These are phyloP conservation scores for Physcomitrium patens DNA, from an alignment of 225 moss, liverwort and hornwort species.

Conservation along the genomic window DNA sequence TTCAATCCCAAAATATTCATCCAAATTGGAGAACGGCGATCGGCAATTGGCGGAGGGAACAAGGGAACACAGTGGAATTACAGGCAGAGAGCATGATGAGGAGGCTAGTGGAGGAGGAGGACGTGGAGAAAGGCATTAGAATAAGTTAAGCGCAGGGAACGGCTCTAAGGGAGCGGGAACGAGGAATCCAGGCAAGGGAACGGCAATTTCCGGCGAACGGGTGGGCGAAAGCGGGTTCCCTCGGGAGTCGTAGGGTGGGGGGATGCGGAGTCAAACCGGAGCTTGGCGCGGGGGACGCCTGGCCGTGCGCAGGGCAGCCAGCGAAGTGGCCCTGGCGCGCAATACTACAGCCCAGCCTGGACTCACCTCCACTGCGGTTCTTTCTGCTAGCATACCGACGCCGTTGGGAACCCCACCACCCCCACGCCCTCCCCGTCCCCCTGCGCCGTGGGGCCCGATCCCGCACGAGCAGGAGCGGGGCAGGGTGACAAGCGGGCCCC, in stretches of 20 bases:
- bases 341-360: slow-evolving; percentile 4
- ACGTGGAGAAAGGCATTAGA: not conserved
- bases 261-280: slow-evolving; percentile 25
- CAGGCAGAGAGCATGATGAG: too few relatives aligned
- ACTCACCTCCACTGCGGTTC: not conserved
- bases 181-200: not conserved
- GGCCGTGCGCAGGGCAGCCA: slow-evolving; percentile 28
- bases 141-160: too few relatives aligned
- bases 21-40: too few relatives aligned
- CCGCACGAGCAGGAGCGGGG: slow-evolving; percentile 27
- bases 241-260: not conserved
- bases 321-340: slow-evolving; percentile 6
- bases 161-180: not conserved
- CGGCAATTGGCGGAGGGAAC: too few relatives aligned
- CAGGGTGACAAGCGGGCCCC: slow-evolving; percentile 16
- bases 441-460: not conserved
- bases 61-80: too few relatives aligned
- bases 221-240: not conserved
- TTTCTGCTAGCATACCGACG: slow-evolving; percentile 22
- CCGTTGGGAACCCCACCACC: slow-evolving; percentile 3
- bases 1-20: too few relatives aligned
- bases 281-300: slow-evolving; percentile 34
- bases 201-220: too few relatives aligned
- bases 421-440: not conserved
- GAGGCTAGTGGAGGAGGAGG: too few relatives aligned